phyloP scores from a whole-genome alignment of 228 moss, liverwort and hornwort genomes.

The Sphagnum fallax region DNA sequence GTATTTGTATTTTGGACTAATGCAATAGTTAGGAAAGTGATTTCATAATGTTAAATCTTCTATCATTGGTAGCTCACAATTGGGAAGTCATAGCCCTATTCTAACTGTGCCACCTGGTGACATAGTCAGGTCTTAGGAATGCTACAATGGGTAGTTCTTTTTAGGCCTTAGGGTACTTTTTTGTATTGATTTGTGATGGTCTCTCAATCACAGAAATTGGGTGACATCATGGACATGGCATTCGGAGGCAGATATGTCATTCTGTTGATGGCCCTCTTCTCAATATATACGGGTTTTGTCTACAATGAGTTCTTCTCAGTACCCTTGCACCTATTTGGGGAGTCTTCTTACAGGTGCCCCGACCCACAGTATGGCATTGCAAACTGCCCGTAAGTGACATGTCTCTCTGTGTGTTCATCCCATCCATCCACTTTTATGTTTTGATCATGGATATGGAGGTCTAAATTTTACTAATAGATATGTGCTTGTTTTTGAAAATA shows the following conservation, averaged over 20 bases:
- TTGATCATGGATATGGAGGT: not conserved
- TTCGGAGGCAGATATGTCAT: conserved; percentile 95
- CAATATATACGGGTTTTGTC: conserved; percentile 90
- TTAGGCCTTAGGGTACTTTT: too few relatives aligned
- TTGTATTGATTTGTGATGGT: too few relatives aligned
- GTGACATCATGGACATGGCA: conserved; percentile 97
- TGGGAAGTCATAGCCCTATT: too few relatives aligned
- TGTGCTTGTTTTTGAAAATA: too few relatives aligned
- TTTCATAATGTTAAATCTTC: too few relatives aligned
- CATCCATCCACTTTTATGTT: not conserved
- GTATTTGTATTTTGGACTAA: too few relatives aligned
- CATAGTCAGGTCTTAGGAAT: too few relatives aligned
- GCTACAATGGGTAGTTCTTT: too few relatives aligned
- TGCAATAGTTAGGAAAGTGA: too few relatives aligned
- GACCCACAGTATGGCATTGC: conserved; percentile 27
- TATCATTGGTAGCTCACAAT: too few relatives aligned
- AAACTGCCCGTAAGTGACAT: conserved; percentile 36
- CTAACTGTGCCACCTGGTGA: too few relatives aligned
- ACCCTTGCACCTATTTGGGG: conserved; percentile 51
- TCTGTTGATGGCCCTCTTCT: conserved; percentile 91
- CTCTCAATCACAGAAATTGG: conserved; percentile 61
- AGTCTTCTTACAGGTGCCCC: conserved; percentile 69
- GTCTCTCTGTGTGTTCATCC: not conserved
- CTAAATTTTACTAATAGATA: too few relatives aligned
- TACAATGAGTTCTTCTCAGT: conserved; percentile 97